Evolutionary conservation across 2,329 filamentous ascomycete genomes (phyloP), one percentile per base, ranked within the genome.

Genomic region (Beauveria pseudobassiana): DNA sequence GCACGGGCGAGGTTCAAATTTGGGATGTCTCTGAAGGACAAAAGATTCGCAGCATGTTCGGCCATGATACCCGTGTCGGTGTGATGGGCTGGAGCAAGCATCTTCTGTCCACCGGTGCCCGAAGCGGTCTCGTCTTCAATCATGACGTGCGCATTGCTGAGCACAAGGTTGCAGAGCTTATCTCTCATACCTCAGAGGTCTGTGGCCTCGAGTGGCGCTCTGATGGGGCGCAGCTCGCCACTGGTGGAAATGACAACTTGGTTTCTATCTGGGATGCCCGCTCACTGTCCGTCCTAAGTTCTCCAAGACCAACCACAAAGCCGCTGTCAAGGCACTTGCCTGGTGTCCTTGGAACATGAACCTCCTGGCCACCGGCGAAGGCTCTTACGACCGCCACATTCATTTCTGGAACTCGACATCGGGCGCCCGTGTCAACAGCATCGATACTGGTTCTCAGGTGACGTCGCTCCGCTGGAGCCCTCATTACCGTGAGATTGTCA

Each of bases 351-450:
- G 95, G 95, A 95, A 96, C 80, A 87, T 91, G 76, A 98, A 97
- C 82, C 87, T 98, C 55, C 88, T 99, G 53, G 95, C 95, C 62
- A 98, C 95, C 49, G 95, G 95, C 62, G 95, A 95, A 72, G 95
- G 95, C 68, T 96, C 91, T 49, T 96, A 97, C 76, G 95, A 99
- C 75, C 90, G 92, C 69, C 90, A 97, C 78, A 99, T 99, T 76
- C 95, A 99, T 82, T 99, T 99, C 85, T 99, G 95, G 95, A 99
- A 99, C 84, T 96, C 93, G 52, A 98, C 95, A 24, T 96, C 93
- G 5, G 95, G 95, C 64, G 93, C 95, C 59, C 90, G 95, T 69
- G 93, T 96, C 79, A 99, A 99, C 87, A 96, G 91, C 83, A 98
- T 99, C 76, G 93, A 98, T 75, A 98, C 95, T 46, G 95, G 95